Base-by-base conservation (phyloP, 768 basidiomycete species). In the Podaxis carcinomalis region DNA sequence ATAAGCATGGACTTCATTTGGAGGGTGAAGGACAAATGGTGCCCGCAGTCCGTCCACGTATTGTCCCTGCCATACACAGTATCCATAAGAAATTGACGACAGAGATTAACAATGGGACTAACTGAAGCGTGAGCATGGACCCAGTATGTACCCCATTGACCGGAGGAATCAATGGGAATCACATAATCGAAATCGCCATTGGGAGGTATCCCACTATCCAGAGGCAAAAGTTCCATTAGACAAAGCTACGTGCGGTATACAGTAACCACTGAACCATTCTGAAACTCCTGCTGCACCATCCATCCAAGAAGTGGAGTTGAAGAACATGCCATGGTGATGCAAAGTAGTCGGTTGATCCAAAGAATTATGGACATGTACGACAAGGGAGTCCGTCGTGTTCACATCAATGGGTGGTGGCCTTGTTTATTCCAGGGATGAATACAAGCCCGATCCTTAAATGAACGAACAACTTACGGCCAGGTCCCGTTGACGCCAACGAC, bases 301-400 rank as follows among this genome's bases (percentile, higher is more conserved):
- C 79, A 88, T 89, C 87, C 91, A 97, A 16, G 85, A 83, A 0
- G 90, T 82, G 1, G 83, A 81, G 71, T 95, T 95, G 80, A 97
- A 94, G 76, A 86, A 94, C 89, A 96, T 92, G 64, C 96, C 96
- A 74, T 97, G 95, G 69, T 95, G 90, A 72, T 98, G 96, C 14
- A 98, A 75, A 0, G 88, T 81, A 0, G 90, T 82, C 0, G 87
- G 82, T 27, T 76, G 64, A 57, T 89, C 85, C 58, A 95, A 72
- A 2, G 82, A 83, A 72, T 95, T 94, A 28, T 78, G 78, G 4
- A 87, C 85, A 69, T 98, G 95, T 0, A 98, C 80, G 27, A 89
- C 67, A 32, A 97, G 77, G 0, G 83, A 83, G 72, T 98, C 93
- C 19, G 80, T 80, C 4, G 84, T 81, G 63, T 80, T 81, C 10